These are phyloP conservation scores for Penicillium silybi DNA, from an alignment of 495 filamentous ascomycete genomes.

Conservation along the genomic window DNA sequence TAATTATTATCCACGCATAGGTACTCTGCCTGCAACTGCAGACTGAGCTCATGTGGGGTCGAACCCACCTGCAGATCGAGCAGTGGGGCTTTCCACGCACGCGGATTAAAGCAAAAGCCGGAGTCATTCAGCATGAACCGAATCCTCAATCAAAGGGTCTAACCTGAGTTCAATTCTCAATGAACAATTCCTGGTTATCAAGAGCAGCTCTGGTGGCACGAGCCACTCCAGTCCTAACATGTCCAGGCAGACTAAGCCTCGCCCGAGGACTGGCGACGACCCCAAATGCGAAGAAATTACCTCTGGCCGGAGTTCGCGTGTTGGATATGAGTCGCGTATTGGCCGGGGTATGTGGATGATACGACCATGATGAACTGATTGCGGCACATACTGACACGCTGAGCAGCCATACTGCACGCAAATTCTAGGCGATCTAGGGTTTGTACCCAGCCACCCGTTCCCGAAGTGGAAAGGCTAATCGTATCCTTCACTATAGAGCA, in stretches of 20 bases:
- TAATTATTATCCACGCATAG: too few relatives aligned
- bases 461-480: not conserved
- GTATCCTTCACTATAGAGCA: slow-evolving; percentile 52
- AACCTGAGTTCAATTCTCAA: not conserved
- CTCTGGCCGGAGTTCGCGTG: slow-evolving; percentile 17
- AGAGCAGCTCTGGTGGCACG: not conserved
- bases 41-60: slow-evolving; percentile 8
- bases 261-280: slow-evolving; percentile 4
- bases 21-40: too few relatives aligned
- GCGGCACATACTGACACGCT: not conserved
- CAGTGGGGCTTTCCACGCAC: slow-evolving; percentile 6
- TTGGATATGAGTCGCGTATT: slow-evolving; percentile 21
- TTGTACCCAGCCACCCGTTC: slow-evolving; percentile 38
- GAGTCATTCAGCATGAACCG: not conserved
- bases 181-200: not conserved
- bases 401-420: slow-evolving; percentile 91
- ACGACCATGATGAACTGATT: not conserved
- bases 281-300: slow-evolving; percentile 10
- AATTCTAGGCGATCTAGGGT: slow-evolving; percentile 95
- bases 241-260: slow-evolving; percentile 1
- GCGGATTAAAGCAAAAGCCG: not conserved
- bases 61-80: slow-evolving; percentile 7
- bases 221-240: not conserved
- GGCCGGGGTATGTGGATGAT: slow-evolving; percentile 16
- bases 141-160: not conserved